These are phyloP conservation scores for Garcia nutans DNA, from an alignment of 345 rosid species.

Conservation along the genomic window DNA sequence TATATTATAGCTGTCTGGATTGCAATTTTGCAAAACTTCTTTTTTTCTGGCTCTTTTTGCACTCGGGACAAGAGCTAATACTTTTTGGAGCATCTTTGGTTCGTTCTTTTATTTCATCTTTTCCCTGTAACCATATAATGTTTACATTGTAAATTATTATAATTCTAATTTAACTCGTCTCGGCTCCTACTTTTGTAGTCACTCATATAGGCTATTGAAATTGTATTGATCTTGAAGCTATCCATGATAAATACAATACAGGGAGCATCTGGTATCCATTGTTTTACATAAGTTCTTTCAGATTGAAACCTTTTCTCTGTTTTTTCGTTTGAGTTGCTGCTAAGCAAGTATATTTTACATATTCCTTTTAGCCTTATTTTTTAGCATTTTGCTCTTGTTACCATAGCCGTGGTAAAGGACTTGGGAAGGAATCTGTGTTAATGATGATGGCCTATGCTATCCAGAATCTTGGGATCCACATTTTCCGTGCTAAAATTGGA, in stretches of 20 bases:
- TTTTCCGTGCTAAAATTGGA: conserved; percentile 76
- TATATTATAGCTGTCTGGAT: too few species aligned
- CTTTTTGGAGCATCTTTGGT: neutral
- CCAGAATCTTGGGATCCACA: conserved; percentile 54
- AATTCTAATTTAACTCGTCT: too few species aligned
- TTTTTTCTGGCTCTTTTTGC: too few species aligned
- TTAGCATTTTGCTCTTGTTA: conserved; percentile 37
- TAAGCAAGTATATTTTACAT: neutral
- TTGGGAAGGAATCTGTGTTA: conserved; percentile 82
- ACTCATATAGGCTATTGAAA: too few species aligned
- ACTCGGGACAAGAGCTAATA: neutral
- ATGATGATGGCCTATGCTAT: conserved; percentile 88
- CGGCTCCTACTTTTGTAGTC: too few species aligned
- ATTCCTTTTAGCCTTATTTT: conserved; percentile 18
- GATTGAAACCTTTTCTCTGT: neutral
- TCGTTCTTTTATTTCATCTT: neutral
- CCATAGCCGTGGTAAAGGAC: conserved; percentile 89
- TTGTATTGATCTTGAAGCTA: neutral
- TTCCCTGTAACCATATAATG: neutral
- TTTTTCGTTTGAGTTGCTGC: neutral
- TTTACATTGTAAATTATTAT: too few species aligned
- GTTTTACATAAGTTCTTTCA: neutral
- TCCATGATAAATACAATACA: neutral
- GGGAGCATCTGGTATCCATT: neutral
- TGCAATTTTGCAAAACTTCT: too few species aligned